Conservation (phyloP, 176 grass and related monocot genomes). For the Elaeis guineensis region DNA sequence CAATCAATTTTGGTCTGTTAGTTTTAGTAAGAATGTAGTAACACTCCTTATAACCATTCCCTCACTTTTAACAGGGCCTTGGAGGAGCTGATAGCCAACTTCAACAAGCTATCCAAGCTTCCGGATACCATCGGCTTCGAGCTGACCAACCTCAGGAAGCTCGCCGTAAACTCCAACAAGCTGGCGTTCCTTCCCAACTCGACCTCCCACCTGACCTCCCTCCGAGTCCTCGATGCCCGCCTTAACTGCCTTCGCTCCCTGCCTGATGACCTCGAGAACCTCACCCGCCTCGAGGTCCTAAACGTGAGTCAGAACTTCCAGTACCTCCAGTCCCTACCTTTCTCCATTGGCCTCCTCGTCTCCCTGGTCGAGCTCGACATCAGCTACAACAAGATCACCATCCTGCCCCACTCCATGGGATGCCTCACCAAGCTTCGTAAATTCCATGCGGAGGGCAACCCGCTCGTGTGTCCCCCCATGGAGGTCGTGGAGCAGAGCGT, state of each 20-base stretch:
- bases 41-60: no score
- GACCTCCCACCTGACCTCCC: slow-evolving; percentile 22
- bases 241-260: slow-evolving; percentile 24
- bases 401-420: slow-evolving; percentile 22
- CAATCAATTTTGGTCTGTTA: no score
- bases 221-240: slow-evolving; percentile 23
- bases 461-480: slow-evolving; percentile 11
- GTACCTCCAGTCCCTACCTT: slow-evolving; percentile 11
- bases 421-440: slow-evolving; percentile 18
- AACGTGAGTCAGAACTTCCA: slow-evolving; percentile 28
- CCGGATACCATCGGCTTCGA: slow-evolving; percentile 26
- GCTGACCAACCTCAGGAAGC: slow-evolving; percentile 13
- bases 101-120: slow-evolving; percentile 17
- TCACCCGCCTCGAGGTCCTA: slow-evolving; percentile 18
- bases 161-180: slow-evolving; percentile 26
- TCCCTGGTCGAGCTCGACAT: slow-evolving; percentile 22
- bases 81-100: slow-evolving; percentile 25
- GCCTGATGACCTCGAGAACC: slow-evolving; percentile 31
- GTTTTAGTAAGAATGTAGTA: no score
- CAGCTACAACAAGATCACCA: slow-evolving; percentile 23
- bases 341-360: slow-evolving; percentile 12
- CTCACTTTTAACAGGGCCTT: slow-evolving; percentile 4
- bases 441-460: slow-evolving; percentile 25
- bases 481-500: slow-evolving; percentile 16
- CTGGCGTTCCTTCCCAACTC: slow-evolving; percentile 19